Percentiles rank a stretch among this genome's conserved stretches.
Conservation (phyloP, 2,329 filamentous ascomycete species). For the Venturia nashicola region DNA sequence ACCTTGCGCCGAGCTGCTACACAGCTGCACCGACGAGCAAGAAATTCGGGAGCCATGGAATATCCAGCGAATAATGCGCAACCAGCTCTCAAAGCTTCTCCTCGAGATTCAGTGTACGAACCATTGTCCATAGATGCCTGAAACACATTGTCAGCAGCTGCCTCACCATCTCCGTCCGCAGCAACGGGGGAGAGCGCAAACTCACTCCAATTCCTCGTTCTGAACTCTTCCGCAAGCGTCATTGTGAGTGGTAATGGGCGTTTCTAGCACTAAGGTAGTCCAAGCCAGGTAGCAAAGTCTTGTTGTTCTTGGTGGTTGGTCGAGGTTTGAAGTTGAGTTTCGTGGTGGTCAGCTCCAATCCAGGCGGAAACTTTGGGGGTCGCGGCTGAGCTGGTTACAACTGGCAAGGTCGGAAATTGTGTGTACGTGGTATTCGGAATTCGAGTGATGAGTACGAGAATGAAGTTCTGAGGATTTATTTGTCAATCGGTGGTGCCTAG, state of each 20-base stretch:
- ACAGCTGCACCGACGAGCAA: not conserved
- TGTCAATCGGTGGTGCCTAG: not conserved
- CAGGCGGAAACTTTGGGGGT: not conserved
- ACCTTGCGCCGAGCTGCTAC: not conserved
- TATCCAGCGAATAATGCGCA: not conserved
- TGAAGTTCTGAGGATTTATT: not conserved
- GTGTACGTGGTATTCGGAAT: not conserved
- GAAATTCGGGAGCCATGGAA: not conserved
- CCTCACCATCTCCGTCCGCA: conserved; percentile 9
- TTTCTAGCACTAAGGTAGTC: not conserved
- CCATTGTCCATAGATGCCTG: conserved; percentile 60
- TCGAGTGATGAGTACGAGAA: not conserved
- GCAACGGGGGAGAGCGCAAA: conserved; percentile 11
- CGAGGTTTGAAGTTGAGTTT: conserved; percentile 1
- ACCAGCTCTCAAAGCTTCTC: not conserved
- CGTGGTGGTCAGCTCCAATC: not conserved
- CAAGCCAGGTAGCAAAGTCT: not conserved
- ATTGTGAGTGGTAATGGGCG: conserved; percentile 23
- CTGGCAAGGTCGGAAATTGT: not conserved
- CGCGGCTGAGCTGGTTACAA: not conserved
- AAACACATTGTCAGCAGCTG: conserved; percentile 20
- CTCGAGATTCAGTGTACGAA: conserved; percentile 27
- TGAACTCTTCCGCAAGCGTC: conserved; percentile 51
- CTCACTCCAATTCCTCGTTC: conserved; percentile 55
- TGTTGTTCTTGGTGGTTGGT: not conserved